These are phyloP conservation scores for Monosporozyma siamensis DNA, from an alignment of 805 yeast genomes.

Conservation along the genomic window DNA sequence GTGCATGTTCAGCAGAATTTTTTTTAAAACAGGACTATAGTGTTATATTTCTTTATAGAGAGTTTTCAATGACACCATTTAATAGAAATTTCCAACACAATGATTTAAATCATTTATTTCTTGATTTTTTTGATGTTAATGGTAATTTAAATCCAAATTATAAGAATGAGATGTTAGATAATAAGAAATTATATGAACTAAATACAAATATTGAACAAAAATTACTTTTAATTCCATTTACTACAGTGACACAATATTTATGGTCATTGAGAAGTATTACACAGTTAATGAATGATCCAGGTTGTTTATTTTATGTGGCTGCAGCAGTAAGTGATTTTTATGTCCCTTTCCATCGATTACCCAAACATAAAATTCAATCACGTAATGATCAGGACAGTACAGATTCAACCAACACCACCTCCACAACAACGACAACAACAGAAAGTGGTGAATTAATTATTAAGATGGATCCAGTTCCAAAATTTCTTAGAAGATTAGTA, in stretches of 20 bases:
- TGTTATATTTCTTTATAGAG: constrained; percentile 84
- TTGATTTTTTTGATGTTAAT: constrained; percentile 66
- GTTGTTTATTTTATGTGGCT: constrained; percentile 76
- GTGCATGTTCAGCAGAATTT: constrained; percentile 90
- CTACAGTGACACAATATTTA: constrained; percentile 88
- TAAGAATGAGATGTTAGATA: constrained; percentile 49
- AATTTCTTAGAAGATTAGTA: constrained; percentile 76
- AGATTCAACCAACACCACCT: no score
- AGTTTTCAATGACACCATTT: constrained; percentile 82
- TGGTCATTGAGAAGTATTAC: constrained; percentile 70
- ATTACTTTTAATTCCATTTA: constrained; percentile 65
- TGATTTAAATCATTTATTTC: constrained; percentile 54
- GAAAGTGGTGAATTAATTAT: constrained; percentile 61
- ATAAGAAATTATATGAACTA: constrained; percentile 37
- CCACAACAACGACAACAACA: constrained; percentile 13
- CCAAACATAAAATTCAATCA: constrained; percentile 91
- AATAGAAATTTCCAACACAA: constrained; percentile 80
- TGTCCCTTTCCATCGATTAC: constrained; percentile 71
- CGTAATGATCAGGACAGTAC: constrained; percentile 30
- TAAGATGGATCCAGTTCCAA: constrained; percentile 90
- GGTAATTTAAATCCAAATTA: constrained; percentile 51
- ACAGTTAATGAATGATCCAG: constrained; percentile 44
- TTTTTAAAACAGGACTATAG: constrained; percentile 80
- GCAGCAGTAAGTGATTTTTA: constrained; percentile 97
- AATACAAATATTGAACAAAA: constrained; percentile 20